Conservation (phyloP, 805 yeast species). For the Lachancea cidri region DNA sequence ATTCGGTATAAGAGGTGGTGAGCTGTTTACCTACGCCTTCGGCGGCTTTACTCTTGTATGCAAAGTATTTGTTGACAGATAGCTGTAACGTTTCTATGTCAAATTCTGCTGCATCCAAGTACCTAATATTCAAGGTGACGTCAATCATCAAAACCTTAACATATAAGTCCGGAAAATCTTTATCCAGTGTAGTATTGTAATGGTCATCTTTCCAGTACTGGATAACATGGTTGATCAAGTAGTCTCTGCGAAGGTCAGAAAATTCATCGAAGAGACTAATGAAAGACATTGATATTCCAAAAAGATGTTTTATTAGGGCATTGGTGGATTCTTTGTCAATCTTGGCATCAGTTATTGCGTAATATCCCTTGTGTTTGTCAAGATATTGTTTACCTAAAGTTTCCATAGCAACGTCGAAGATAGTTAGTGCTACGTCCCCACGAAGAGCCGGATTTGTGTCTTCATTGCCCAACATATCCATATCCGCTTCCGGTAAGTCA, state of each 20-base stretch:
- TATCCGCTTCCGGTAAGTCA: slow-evolving; percentile 79
- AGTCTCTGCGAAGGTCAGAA: slow-evolving; percentile 59
- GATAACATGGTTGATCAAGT: slow-evolving; percentile 62
- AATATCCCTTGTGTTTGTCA: slow-evolving; percentile 32
- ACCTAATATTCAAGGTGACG: slow-evolving; percentile 64
- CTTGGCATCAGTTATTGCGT: slow-evolving; percentile 30
- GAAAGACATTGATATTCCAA: slow-evolving; percentile 41
- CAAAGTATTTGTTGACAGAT: slow-evolving; percentile 65
- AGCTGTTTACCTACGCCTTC: slow-evolving; percentile 33
- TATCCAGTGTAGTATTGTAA: slow-evolving; percentile 29
- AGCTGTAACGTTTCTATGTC: slow-evolving; percentile 56
- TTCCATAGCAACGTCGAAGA: slow-evolving; percentile 63
- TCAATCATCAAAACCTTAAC: slow-evolving; percentile 44
- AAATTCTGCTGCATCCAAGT: slow-evolving; percentile 34
- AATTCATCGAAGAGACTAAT: slow-evolving; percentile 64
- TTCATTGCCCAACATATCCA: slow-evolving; percentile 79
- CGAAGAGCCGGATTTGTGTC: slow-evolving; percentile 75
- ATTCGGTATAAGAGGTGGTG: slow-evolving; percentile 31
- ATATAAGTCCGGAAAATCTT: slow-evolving; percentile 31
- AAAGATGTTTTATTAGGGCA: slow-evolving; percentile 29
- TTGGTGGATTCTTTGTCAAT: slow-evolving; percentile 29
- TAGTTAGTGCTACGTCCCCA: slow-evolving; percentile 66
- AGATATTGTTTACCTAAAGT: slow-evolving; percentile 33
- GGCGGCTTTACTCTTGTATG: slow-evolving; percentile 46
- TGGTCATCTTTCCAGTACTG: slow-evolving; percentile 43